phyloP scores from a whole-genome alignment of 768 basidiomycete genomes.

The Amanita subjunquillea region DNA sequence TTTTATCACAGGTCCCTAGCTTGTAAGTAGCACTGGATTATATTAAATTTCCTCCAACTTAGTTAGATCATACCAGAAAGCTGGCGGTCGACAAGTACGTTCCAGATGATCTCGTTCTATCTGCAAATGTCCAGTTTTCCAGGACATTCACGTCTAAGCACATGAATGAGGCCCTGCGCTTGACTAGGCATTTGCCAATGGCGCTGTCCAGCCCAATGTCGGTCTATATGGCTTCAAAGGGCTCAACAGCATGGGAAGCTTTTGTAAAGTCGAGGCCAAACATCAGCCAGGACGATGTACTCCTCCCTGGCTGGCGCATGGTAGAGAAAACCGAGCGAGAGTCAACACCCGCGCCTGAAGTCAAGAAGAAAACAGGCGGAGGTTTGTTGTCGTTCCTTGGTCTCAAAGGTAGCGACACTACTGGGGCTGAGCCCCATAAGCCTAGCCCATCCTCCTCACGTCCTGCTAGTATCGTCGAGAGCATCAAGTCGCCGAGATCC shows the following conservation, averaged over 20 bases:
- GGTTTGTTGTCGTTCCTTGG: slow-evolving; percentile 71
- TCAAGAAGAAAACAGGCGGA: slow-evolving; percentile 41
- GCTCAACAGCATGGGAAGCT: slow-evolving; percentile 68
- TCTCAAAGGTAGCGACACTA: slow-evolving; percentile 21
- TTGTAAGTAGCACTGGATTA: slow-evolving; percentile 37
- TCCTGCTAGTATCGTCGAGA: slow-evolving; percentile 5
- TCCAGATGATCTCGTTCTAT: slow-evolving; percentile 41
- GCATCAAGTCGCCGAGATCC: slow-evolving; percentile 9
- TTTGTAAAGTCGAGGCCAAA: slow-evolving; percentile 48
- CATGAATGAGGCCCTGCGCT: slow-evolving; percentile 47
- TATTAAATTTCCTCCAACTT: neutral
- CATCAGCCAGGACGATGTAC: slow-evolving; percentile 37
- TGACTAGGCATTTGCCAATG: slow-evolving; percentile 49
- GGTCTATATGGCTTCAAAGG: slow-evolving; percentile 59
- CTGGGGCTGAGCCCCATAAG: slow-evolving; percentile 11
- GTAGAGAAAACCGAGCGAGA: slow-evolving; percentile 44
- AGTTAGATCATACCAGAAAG: slow-evolving; percentile 20
- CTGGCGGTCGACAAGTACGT: slow-evolving; percentile 31
- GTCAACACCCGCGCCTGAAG: slow-evolving; percentile 19
- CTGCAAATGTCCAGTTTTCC: slow-evolving; percentile 36
- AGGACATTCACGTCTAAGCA: slow-evolving; percentile 50
- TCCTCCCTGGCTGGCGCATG: slow-evolving; percentile 67
- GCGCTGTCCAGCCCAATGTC: slow-evolving; percentile 57
- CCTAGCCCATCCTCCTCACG: slow-evolving; percentile 2
- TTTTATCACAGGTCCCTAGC: slow-evolving; percentile 37